Conservation (phyloP, 495 filamentous ascomycete species). For the Penicillium salamii region DNA sequence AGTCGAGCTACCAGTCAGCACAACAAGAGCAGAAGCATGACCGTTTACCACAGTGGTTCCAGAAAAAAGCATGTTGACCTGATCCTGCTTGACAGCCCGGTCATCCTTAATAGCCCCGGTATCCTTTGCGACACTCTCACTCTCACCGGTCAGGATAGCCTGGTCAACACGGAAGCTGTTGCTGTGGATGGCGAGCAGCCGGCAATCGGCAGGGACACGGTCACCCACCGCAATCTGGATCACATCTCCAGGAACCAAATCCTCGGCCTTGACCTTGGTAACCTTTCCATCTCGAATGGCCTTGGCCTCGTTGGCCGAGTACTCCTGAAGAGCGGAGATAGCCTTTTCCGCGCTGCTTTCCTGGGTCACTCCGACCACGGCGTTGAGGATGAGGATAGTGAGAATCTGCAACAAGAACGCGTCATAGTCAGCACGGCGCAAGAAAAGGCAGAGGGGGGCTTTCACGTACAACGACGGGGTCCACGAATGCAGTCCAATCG, state of each 20-base stretch:
- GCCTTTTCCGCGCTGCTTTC: constrained; percentile 98
- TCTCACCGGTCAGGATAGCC: constrained; percentile 96
- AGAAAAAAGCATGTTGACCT: constrained; percentile 97
- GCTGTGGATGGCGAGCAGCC: constrained; percentile 86
- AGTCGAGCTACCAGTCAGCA: constrained; percentile 84
- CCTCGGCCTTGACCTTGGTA: constrained; percentile 82
- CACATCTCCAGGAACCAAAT: constrained; percentile 93
- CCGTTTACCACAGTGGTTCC: constrained; percentile 96
- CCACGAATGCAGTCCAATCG: constrained; percentile 97
- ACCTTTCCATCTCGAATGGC: constrained; percentile 77
- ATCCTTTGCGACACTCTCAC: constrained; percentile 94
- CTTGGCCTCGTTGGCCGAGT: constrained; percentile 97
- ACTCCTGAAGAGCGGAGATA: constrained; percentile 97
- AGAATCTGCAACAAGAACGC: constrained; percentile 62
- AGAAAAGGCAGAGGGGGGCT: not conserved
- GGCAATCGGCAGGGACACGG: constrained; percentile 94
- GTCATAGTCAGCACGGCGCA: constrained; percentile 5
- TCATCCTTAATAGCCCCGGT: constrained; percentile 64
- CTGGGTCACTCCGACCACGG: constrained; percentile 95
- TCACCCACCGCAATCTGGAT: constrained; percentile 88
- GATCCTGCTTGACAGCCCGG: constrained; percentile 94
- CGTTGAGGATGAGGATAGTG: constrained; percentile 94
- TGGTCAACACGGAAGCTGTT: constrained; percentile 97
- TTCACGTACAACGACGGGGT: constrained; percentile 80
- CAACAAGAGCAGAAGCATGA: constrained; percentile 88